Base-by-base conservation (phyloP, 164 flowering plant genomes). In the Kingdonia uniflora region DNA sequence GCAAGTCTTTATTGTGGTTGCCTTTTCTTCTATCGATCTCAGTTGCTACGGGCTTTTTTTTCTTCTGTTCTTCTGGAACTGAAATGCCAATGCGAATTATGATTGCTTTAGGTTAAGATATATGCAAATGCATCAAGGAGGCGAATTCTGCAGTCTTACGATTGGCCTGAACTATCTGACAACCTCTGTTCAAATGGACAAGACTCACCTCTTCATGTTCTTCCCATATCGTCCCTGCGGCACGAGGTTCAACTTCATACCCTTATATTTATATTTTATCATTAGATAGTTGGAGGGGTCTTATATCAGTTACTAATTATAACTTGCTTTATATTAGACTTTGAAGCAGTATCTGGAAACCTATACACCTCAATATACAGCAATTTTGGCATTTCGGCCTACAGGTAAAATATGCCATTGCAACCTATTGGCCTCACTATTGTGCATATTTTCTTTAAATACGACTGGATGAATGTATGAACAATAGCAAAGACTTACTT, bases 371-470 rank as follows among this genome's bases (percentile, higher is more conserved):
- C 77, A 72, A 38, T 81, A 65, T 37, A 29, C 66, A 14, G 58
- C 76, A 50, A 76, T 84, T 62, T 65, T 84, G 74, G 85, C 92
- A 61, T 84, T 84, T 71, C 72, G 85, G 35, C 92, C 87, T 44
- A 81, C 92, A 58, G 92, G 92, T 81, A 57, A 57, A 23, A 25
- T 51, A 10, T 19, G 2, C 33, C 2, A 11, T 35, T 52, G 6
- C 21, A n/a, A 42, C 52, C 5, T n/a, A 29, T 29, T 19, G 50
- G 14, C 25, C 25, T 47, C 16, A 1, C n/a, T 11, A 8, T 29
- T 29, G 35, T 3, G 8, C 35, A 3, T 29, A 4, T 8, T 29
- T 29, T 57, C 52, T 13, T 33, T 29, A 2, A n/a, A n/a, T n/a
- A 8, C 35, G 8, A 29, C 8, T 8, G 8, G 35, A 29, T 3